phyloP scores from a whole-genome alignment of 352 stramenopile species.

The Phytophthora meadii region DNA sequence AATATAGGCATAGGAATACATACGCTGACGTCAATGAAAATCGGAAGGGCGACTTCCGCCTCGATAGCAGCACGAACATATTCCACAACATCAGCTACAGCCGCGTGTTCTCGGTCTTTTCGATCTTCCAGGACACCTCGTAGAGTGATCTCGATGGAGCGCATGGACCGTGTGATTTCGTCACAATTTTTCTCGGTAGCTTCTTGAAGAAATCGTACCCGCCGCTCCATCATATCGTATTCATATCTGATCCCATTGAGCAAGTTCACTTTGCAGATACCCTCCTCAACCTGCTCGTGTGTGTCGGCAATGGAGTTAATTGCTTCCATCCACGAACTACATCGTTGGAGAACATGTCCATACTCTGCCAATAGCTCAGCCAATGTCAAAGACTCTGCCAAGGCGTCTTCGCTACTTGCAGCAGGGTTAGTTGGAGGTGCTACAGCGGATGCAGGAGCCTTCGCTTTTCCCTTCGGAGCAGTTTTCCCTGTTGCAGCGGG shows the following conservation, averaged over 20 bases:
- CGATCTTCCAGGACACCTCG: constrained; percentile 48
- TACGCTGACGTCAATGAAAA: constrained; percentile 69
- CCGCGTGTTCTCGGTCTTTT: constrained; percentile 52
- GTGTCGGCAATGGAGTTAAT: constrained; percentile 22
- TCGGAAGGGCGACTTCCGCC: constrained; percentile 62
- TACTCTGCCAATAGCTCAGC: constrained; percentile 56
- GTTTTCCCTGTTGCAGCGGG: constrained; percentile 32
- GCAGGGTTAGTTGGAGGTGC: constrained; percentile 19
- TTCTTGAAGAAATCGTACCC: constrained; percentile 60
- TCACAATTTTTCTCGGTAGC: constrained; percentile 50
- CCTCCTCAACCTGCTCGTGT: constrained; percentile 11
- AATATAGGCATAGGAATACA: constrained; percentile 10
- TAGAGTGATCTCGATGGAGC: constrained; percentile 59
- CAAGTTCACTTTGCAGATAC: constrained; percentile 58
- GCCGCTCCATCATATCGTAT: constrained; percentile 54
- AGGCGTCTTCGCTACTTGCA: constrained; percentile 22
- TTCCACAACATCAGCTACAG: constrained; percentile 53
- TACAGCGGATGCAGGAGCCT: constrained; percentile 30
- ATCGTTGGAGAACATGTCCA: constrained; percentile 52
- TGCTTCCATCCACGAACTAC: constrained; percentile 50
- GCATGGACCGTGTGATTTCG: constrained; percentile 53
- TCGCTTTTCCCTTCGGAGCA: constrained; percentile 49
- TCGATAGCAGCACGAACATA: constrained; percentile 65
- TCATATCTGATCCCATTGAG: constrained; percentile 69
- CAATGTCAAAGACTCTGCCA: constrained; percentile 40